A percentile compares a stretch with the other conserved stretches of the same genome.
phyloP scores from a whole-genome alignment of 2,329 filamentous ascomycete genomes.

The Penicillium corylophilum region DNA sequence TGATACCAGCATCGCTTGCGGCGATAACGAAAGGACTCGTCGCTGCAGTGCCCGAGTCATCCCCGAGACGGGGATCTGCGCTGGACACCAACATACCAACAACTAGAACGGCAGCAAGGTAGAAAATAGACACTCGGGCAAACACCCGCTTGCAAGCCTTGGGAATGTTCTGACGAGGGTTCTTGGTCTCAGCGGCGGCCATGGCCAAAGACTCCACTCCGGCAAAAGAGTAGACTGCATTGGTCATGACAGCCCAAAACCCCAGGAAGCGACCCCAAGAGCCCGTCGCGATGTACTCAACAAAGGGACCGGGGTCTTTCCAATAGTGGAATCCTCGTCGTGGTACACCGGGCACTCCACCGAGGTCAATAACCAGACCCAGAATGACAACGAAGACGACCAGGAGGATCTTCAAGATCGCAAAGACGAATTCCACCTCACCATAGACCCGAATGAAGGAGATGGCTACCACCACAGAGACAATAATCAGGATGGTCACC shows the following conservation, averaged over 20 bases:
- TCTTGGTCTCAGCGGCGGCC: slow-evolving; percentile 56
- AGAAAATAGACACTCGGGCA: slow-evolving; percentile 58
- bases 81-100: slow-evolving; percentile 62
- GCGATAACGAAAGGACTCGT: slow-evolving; percentile 68
- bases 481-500: slow-evolving; percentile 55
- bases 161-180: slow-evolving; percentile 57
- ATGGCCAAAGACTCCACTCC: slow-evolving; percentile 54
- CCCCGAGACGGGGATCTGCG: slow-evolving; percentile 40
- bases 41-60: slow-evolving; percentile 30
- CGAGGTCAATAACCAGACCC: slow-evolving; percentile 60
- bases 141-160: slow-evolving; percentile 57
- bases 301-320: slow-evolving; percentile 66
- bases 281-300: slow-evolving; percentile 61
- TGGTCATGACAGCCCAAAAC: slow-evolving; percentile 53
- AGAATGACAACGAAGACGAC: slow-evolving; percentile 48
- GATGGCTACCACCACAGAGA: slow-evolving; percentile 59
- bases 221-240: slow-evolving; percentile 38
- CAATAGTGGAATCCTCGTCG: slow-evolving; percentile 68
- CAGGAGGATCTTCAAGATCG: slow-evolving; percentile 51
- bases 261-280: slow-evolving; percentile 63
- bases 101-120: slow-evolving; percentile 56
- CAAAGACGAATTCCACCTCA: slow-evolving; percentile 55
- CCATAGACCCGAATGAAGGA: slow-evolving; percentile 52
- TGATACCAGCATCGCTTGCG: slow-evolving; percentile 65
- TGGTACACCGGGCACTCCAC: slow-evolving; percentile 59